Evolutionary conservation across 768 basidiomycete species (phyloP), one percentile per base, ranked within the genome.

Genomic region (Xanthoconium purpureum): DNA sequence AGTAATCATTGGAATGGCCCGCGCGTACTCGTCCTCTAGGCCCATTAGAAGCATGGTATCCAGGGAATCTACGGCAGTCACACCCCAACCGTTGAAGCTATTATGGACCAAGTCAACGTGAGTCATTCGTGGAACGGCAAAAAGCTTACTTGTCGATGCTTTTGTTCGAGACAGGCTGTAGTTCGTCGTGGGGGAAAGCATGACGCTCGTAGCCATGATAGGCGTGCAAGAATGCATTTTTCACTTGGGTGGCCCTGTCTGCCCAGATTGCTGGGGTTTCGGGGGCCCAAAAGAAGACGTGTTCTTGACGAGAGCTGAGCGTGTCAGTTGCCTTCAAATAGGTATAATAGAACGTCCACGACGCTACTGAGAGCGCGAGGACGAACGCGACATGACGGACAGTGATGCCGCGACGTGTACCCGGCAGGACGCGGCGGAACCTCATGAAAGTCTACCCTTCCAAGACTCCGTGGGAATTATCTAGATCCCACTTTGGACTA

Each of bases 41-140:
- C 78, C 89, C 84, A 96, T 87, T 29, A 98, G 74, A 37, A 89
- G 75, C 79, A 97, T 85, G 0, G 91, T 92, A 65, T 95, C 93
- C 6, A 97, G 77, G 6, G 91, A 83, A 65, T 97, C 94, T 47
- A 92, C 80, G 44, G 83, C 77, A 6, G 89, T 87, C 1, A 89
- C 78, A 24, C 85, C 86, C 89, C 89, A 92, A 8, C 87, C 87
- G 65, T 91, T 91, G 68, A 90, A 88, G 57, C 88, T 90, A 44
- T 30, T 12, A n/a, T 30, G 42, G 20, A 13, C 9, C n/a, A 2
- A 2, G 46, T 66, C 39, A 60, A 39, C 1, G 20, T 11, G 48
- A 28, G 13, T 13, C 13, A 30, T 12, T 15, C 33, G 3, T 7
- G 4, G 29, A 3, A 10, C 10, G 11, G 39, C 5, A 33, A 8